phyloP scores from a whole-genome alignment of 2,329 filamentous ascomycete genomes.

The Aspergillus pseudonomiae region DNA sequence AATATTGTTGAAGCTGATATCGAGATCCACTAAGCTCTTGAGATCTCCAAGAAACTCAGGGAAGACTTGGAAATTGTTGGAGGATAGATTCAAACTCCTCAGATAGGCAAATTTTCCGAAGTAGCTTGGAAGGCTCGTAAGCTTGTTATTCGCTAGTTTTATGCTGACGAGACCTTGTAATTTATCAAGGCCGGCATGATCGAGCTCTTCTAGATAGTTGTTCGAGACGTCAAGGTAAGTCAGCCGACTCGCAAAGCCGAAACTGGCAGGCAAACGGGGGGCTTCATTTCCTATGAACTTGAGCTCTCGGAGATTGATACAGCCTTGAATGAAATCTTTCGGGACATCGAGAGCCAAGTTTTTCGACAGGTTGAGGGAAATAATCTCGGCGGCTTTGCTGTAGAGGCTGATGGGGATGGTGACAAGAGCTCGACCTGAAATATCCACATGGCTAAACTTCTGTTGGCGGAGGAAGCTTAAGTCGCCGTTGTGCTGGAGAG shows the following conservation, averaged over 20 bases:
- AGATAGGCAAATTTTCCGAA: slow-evolving; percentile 80
- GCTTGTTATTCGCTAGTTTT: slow-evolving; percentile 89
- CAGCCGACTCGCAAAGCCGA: slow-evolving; percentile 77
- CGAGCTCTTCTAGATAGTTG: slow-evolving; percentile 84
- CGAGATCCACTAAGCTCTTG: slow-evolving; percentile 82
- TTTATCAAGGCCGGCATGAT: slow-evolving; percentile 78
- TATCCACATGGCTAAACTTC: slow-evolving; percentile 92
- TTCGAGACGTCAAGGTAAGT: slow-evolving; percentile 94
- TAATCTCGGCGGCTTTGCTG: slow-evolving; percentile 87
- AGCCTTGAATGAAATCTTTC: slow-evolving; percentile 94
- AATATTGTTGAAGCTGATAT: slow-evolving; percentile 96
- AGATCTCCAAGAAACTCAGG: slow-evolving; percentile 83
- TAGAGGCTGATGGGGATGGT: slow-evolving; percentile 95
- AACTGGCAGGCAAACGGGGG: slow-evolving; percentile 78
- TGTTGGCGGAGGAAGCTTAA: slow-evolving; percentile 78
- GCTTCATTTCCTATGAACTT: slow-evolving; percentile 96
- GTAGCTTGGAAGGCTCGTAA: slow-evolving; percentile 76
- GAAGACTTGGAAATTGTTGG: slow-evolving; percentile 85
- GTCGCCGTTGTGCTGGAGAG: slow-evolving; percentile 74
- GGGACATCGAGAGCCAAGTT: slow-evolving; percentile 92
- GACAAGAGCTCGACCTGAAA: slow-evolving; percentile 85
- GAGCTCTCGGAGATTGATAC: slow-evolving; percentile 88
- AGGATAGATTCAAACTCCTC: slow-evolving; percentile 86
- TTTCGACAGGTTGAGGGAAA: slow-evolving; percentile 88
- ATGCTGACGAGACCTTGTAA: slow-evolving; percentile 80